Base-by-base conservation (phyloP, 2,329 filamentous ascomycete species). In the Trichoderma sp. region DNA sequence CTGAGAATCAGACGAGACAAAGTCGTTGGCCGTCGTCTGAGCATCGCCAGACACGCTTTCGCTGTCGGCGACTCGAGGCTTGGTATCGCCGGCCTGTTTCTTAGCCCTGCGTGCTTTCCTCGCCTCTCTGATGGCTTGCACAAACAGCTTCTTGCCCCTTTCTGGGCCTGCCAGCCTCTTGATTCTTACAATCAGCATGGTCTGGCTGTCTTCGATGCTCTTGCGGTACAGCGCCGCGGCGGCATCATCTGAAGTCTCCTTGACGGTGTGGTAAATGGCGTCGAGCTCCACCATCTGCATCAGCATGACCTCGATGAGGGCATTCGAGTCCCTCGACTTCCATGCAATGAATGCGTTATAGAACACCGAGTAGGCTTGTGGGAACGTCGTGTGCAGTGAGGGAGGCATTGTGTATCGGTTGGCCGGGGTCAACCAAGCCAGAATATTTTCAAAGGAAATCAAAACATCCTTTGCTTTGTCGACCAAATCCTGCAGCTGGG, bases 261-360 rank as follows among this genome's bases (percentile, higher is more conserved):
- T 95, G 81, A 97, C 93, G 3, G 93, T 94, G 81, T 95, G 93
- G 88, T 93, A 93, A 65, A 96, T 96, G 45, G 92, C 92, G 80
- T 97, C 94, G 2, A 97, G 89, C 81, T 95, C 94, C 21, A 95
- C 93, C 82, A 96, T 95, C 78, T 95, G 93, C 80, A 94, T 89
- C n/a, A 96, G 88, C 94, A 97, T 95, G 74, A 94, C 92, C 79
- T 95, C 93, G 71, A 96, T 91, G 5, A 97, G 86, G 0, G 93
- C 92, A 72, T 92, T 92, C 0, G 93, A 94, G 81, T 96, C 94
- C 71, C 93, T 90, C 2, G 94, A 92, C 83, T 95, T 95, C 94
- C 94, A 97, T 4, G 93, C 91, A 76, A 94, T 93, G 80, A 97
- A 95, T 1, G 93, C 93, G 71, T 93, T 93, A 79, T 93, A 91